These are phyloP conservation scores for Colletotrichum karsti DNA, from an alignment of 2,329 filamentous ascomycete species.

Conservation along the genomic window DNA sequence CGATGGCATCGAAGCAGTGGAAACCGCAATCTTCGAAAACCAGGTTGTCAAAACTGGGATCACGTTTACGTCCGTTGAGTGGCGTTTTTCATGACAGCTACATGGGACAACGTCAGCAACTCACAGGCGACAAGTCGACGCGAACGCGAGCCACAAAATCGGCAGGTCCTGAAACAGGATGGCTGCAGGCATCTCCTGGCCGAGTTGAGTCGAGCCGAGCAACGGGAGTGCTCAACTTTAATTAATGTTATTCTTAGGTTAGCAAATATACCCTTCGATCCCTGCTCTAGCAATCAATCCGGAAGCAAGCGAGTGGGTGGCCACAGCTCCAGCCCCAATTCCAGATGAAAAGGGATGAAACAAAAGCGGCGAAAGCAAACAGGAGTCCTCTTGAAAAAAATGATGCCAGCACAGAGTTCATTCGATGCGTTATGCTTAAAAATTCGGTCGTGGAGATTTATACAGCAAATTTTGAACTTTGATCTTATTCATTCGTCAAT, in stretches of 20 bases:
- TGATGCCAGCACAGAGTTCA: neutral
- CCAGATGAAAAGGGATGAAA: conserved; percentile 15
- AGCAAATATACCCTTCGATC: neutral
- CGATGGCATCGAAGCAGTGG: neutral
- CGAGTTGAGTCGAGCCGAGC: neutral
- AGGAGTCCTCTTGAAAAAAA: neutral
- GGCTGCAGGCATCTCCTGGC: conserved; percentile 9
- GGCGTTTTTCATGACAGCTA: too few species aligned
- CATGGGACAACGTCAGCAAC: neutral
- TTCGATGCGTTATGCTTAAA: conserved; percentile 18
- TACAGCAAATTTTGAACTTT: neutral
- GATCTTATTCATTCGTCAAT: neutral
- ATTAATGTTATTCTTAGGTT: conserved; percentile 6
- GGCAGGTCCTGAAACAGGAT: conserved; percentile 6
- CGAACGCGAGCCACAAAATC: neutral
- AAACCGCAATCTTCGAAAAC: neutral
- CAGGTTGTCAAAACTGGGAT: neutral
- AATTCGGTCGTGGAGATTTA: neutral
- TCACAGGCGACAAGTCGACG: neutral
- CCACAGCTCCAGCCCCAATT: neutral
- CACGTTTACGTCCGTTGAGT: neutral
- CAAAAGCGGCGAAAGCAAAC: conserved; percentile 7
- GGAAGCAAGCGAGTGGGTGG: conserved; percentile 10
- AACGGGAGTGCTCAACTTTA: conserved; percentile 15
- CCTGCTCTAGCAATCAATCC: conserved; percentile 20